Evolutionary conservation across 768 basidiomycete species (phyloP).

Genomic region (Scleroderma citrinum): DNA sequence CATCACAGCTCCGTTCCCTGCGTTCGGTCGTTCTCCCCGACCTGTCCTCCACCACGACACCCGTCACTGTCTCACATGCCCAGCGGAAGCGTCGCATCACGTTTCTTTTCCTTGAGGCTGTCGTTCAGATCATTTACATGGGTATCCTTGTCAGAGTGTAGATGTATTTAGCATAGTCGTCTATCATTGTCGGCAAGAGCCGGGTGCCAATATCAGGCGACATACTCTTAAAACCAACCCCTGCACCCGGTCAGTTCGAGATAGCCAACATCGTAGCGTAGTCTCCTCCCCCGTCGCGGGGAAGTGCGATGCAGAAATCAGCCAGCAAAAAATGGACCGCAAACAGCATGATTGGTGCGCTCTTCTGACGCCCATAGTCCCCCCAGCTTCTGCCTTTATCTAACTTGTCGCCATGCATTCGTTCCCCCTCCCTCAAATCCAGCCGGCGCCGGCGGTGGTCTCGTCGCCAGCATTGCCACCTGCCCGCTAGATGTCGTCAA

Average conservation of each 20-base stretch:
- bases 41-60: constrained; percentile 35
- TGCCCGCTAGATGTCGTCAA: constrained; percentile 98
- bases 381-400: constrained; percentile 6
- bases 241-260: not conserved
- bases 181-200: not conserved
- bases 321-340: constrained; percentile 58
- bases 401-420: not conserved
- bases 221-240: not conserved
- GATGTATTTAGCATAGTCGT: not conserved
- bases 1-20: constrained; percentile 75
- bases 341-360: constrained; percentile 78
- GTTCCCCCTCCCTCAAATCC: constrained; percentile 1
- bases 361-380: constrained; percentile 1
- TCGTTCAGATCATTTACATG: constrained; percentile 84
- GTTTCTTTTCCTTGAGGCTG: constrained; percentile 84
- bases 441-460: constrained; percentile 95
- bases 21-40: constrained; percentile 90
- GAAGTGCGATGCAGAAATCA: constrained; percentile 57
- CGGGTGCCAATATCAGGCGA: not conserved
- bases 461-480: constrained; percentile 88
- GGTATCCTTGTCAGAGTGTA: constrained; percentile 64
- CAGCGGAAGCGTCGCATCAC: constrained; percentile 82
- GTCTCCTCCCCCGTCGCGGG: constrained; percentile 59
- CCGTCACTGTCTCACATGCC: constrained; percentile 66
- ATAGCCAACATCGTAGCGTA: constrained; percentile 1